Evolutionary conservation across 257 asterid species (phyloP).

Genomic region (Solanum virginianum): DNA sequence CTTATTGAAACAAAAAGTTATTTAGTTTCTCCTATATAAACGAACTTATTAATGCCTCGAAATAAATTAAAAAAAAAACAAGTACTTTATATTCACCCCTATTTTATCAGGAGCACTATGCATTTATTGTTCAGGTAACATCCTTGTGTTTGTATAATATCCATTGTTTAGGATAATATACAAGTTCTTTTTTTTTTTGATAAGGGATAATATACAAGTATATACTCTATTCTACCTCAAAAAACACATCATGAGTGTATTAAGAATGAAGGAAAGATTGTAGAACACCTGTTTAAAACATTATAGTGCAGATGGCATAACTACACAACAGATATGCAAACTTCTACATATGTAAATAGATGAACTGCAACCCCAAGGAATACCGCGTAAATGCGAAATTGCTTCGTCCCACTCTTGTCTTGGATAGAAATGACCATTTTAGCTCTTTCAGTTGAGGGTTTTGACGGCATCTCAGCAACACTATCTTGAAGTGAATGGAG

Average conservation of each 20-base stretch:
- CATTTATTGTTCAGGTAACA: not conserved
- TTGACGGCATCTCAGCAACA: constrained; percentile 1
- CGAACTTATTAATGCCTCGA: not conserved
- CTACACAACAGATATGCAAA: not conserved
- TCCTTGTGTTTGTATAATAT: not conserved
- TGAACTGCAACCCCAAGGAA: not conserved
- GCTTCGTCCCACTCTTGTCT: constrained; percentile 5
- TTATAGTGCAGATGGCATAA: not conserved
- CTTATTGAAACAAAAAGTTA: not conserved
- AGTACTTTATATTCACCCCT: not conserved
- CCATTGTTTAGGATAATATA: not conserved
- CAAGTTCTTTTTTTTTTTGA: not conserved
- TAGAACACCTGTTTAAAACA: not conserved
- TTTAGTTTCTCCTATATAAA: not conserved
- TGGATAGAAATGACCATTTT: constrained; percentile 14
- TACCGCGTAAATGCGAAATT: constrained; percentile 14
- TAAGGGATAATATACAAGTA: not conserved
- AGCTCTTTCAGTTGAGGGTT: constrained; percentile 6
- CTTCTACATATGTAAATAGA: not conserved
- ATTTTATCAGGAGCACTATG: not conserved
- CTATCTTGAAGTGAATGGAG: constrained; percentile 3
- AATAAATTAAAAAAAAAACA: not conserved
- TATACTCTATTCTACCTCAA: not conserved
- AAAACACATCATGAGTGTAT: not conserved
- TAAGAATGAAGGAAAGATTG: not conserved